phyloP scores from a whole-genome alignment of 257 asterid species.

The Plectranthus barbatus region DNA sequence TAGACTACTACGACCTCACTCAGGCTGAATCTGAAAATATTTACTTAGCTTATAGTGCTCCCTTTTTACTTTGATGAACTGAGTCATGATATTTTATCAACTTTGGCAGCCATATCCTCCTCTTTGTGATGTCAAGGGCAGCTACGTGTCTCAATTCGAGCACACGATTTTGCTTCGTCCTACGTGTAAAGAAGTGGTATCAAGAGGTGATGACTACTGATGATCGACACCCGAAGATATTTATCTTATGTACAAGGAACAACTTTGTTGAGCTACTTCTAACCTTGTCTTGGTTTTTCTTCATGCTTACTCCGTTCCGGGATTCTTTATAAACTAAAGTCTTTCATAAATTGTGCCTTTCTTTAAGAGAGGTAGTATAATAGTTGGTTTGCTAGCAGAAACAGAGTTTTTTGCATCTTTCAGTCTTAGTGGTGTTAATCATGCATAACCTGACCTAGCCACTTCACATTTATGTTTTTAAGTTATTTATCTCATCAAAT shows the following conservation, averaged over 20 bases:
- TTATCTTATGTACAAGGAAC: background rate
- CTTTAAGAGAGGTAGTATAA: background rate
- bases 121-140: constrained; percentile 82
- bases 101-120: constrained; percentile 88
- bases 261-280: background rate
- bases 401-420: too few relatives aligned
- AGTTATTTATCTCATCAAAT: too few relatives aligned
- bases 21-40: background rate
- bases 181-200: constrained; percentile 97
- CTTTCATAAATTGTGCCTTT: background rate
- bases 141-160: constrained; percentile 93
- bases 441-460: too few relatives aligned
- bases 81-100: background rate
- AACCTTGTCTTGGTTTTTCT: background rate
- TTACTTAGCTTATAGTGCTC: background rate
- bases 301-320: background rate
- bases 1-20: background rate
- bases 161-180: constrained; percentile 97
- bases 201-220: constrained; percentile 95
- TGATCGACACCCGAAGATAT: background rate
- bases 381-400: too few relatives aligned
- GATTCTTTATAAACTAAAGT: background rate
- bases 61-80: background rate
- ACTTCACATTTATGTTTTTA: too few relatives aligned
- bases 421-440: too few relatives aligned